Evolutionary conservation across 441 rosid species (phyloP), one percentile per base, ranked within the genome.

Genomic region (Codiaeum variegatum): DNA sequence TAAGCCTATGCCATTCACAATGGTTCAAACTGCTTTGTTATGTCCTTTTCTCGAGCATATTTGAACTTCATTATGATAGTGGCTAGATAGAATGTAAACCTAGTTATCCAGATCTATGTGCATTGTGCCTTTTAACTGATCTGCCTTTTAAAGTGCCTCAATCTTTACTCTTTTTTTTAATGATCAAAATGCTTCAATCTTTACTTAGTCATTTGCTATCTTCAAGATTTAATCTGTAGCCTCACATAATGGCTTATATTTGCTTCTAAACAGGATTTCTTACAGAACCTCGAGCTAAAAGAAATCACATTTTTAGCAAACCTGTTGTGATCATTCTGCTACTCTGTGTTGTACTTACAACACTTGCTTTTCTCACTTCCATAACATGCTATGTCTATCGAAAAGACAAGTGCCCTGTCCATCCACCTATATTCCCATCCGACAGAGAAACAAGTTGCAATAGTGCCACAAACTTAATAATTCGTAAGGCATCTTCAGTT

Each of bases 391-490:
- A 86, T 70, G 23, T 94, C 60, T 82, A 64, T 72, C 80, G 83
- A 67, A 90, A 78, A 80, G 90, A 79, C 36, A 88, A 79, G 67
- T 72, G 77, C 73, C 78, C 67, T 63, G 73, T 80, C 71, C 87
- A 71, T 73, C 72, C 72, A 15, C 82, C 93, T 54, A 69, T 77
- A 34, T 85, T 86, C 73, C 83, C 86, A 38, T 85, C 92, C 6
- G 97, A 90, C 77, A 88, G 79, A 78, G 96, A 88, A 73, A 79
- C 88, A 6, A 91, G 98, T 74, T 91, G 81, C 91, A 84, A 82
- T 31, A 94, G 99, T 79, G 86, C 88, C 72, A 77, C 92, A 42
- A 87, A 90, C 87, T 86, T 94, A 70, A 85, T 94, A 75, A 85
- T 78, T 75, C 85, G 71, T 18, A 87, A 77, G 81, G 81, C 75